These are phyloP conservation scores for Stygiomarasmius scandens DNA, from an alignment of 1,284 basidiomycete species.

Conservation along the genomic window DNA sequence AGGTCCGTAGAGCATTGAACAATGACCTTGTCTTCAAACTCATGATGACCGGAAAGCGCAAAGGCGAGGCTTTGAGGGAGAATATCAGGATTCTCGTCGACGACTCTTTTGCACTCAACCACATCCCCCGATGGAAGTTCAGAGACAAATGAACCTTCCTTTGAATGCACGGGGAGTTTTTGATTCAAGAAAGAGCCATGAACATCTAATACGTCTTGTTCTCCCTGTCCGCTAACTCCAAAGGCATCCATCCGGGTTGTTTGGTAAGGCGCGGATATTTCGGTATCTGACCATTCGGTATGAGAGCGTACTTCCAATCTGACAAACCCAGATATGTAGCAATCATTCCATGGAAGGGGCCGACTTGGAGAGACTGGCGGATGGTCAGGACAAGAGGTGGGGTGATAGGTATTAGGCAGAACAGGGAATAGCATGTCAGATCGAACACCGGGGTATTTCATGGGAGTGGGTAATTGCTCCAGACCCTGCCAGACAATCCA, in stretches of 20 bases:
- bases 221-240: neutral
- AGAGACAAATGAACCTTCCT: too few relatives aligned
- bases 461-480: neutral
- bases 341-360: constrained; percentile 15
- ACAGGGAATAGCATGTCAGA: constrained; percentile 14
- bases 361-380: constrained; percentile 3
- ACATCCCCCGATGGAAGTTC: too few relatives aligned
- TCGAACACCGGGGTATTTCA: neutral
- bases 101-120: too few relatives aligned
- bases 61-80: neutral
- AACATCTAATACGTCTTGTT: neutral
- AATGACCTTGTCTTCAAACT: neutral
- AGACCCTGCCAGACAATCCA: constrained; percentile 9
- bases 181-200: neutral
- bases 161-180: too few relatives aligned
- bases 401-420: constrained; percentile 13
- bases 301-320: neutral
- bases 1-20: constrained; percentile 2
- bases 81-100: neutral
- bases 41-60: neutral
- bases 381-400: neutral
- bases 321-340: constrained; percentile 5
- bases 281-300: neutral
- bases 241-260: constrained; percentile 1
- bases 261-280: neutral